Evolutionary conservation across 495 filamentous ascomycete species (phyloP).

Genomic region (Niebla homalea): DNA sequence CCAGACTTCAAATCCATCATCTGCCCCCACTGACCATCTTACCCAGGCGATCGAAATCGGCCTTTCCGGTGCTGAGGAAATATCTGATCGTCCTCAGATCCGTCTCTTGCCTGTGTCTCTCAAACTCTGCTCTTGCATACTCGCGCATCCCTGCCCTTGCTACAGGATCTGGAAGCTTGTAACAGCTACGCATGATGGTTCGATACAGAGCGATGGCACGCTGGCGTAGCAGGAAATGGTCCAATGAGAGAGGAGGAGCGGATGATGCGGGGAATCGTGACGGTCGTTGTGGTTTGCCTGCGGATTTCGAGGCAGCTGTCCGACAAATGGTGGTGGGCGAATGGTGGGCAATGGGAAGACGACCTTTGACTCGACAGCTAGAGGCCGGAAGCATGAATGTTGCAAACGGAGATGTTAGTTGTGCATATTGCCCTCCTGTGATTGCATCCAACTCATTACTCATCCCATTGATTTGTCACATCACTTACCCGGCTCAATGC

Average conservation of each 20-base stretch:
- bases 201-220: constrained; percentile 16
- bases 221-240: constrained; percentile 17
- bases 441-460: too few species aligned
- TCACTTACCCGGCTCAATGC: too few species aligned
- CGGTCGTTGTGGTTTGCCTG: too few species aligned
- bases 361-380: too few species aligned
- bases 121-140: constrained; percentile 67
- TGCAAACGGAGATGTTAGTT: too few species aligned
- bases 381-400: too few species aligned
- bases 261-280: background rate
- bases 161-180: constrained; percentile 27
- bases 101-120: constrained; percentile 53
- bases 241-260: constrained; percentile 7
- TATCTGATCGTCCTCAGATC: constrained; percentile 54
- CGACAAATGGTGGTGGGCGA: too few species aligned
- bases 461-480: too few species aligned
- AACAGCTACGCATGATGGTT: constrained; percentile 13
- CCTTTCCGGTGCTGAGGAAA: constrained; percentile 44
- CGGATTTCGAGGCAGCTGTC: too few species aligned
- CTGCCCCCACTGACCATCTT: constrained; percentile 35
- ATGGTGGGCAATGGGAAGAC: too few species aligned
- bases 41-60: constrained; percentile 48
- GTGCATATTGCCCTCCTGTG: too few species aligned
- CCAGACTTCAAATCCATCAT: too few species aligned
- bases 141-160: constrained; percentile 51